Base-by-base conservation (phyloP, 495 filamentous ascomycete species). In the Neohortaea acidophila region DNA sequence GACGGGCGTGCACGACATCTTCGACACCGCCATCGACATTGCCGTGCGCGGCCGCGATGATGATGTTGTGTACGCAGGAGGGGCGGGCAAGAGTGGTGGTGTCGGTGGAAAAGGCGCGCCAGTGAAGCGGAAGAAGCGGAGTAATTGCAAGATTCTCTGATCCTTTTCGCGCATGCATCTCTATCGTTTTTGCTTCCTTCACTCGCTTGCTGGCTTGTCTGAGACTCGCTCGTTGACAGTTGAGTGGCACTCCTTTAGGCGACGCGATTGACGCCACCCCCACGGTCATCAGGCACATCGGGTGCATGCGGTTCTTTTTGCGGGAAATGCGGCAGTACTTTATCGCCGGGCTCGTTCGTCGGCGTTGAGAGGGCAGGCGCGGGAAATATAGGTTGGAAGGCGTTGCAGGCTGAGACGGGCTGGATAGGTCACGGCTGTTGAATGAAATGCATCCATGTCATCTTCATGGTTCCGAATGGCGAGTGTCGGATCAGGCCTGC, bases 1-100 rank as follows among this genome's bases (percentile, higher is more conserved):
- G 81, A 72, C 63, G 24, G 89, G 89, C 35, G 86, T 97, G 21
- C 81, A 96, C 52, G 85, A 94, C 45, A 85, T 97, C 49, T 97
- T 97, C 57, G 74, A 84, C 48, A 63, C 70, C 28, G 89, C 89
- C 11, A 84, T 97, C 52, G 76, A 83, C 48, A 84, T 78, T 33
- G 84, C 85, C 11, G 80, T 96, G 18, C 71, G 72, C 33, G 42
- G 47, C 0, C 42, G 37, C 28, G 77, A 77, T 53, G 75, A 78
- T 45, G 42, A 63, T 43, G 63, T 63, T 50, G 62, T 58, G 46
- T 50, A 66, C 54, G 64, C 68, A 53, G 45, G 40, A 21, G 33
- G 37, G 12, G 39, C 27, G 17, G 15, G 12, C 3, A 20, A 14
- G 19, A 30, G 40, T 17, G 31, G 23, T 20, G 43, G 29, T 9